These are phyloP conservation scores for Pestalotiopsis sp. DNA, from an alignment of 2,329 filamentous ascomycete genomes.

Conservation along the genomic window DNA sequence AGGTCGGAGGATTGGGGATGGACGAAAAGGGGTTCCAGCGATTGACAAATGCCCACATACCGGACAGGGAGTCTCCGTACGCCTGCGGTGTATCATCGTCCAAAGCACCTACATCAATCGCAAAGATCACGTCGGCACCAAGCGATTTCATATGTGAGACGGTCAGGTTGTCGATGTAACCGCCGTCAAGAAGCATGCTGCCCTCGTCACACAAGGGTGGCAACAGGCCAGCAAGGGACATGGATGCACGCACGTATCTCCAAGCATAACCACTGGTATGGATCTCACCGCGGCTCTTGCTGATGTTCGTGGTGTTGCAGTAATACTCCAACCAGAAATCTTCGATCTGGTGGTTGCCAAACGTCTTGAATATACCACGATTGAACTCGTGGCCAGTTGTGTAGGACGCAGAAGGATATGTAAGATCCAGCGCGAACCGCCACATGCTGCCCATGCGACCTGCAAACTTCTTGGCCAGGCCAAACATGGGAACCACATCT, in stretches of 20 bases:
- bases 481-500: constrained; percentile 95
- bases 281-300: constrained; percentile 86
- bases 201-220: constrained; percentile 96
- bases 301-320: constrained; percentile 99
- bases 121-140: constrained; percentile 92
- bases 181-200: constrained; percentile 93
- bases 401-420: constrained; percentile 94
- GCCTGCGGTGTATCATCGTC: constrained; percentile 90
- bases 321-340: constrained; percentile 99
- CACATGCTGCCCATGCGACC: constrained; percentile 99
- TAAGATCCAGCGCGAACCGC: constrained; percentile 95
- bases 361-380: constrained; percentile 97
- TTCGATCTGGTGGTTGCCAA: constrained; percentile 95
- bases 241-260: constrained; percentile 94
- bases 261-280: constrained; percentile 97
- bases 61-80: constrained; percentile 92
- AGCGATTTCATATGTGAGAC: constrained; percentile 96
- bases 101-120: constrained; percentile 88
- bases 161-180: constrained; percentile 95
- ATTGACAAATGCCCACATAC: constrained; percentile 92
- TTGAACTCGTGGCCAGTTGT: constrained; percentile 99
- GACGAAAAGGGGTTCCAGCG: constrained; percentile 95
- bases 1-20: constrained; percentile 87
- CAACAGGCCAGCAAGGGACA: constrained; percentile 90
- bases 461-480: constrained; percentile 94